Percentiles rank a stretch among this genome's conserved stretches.
These are phyloP conservation scores for Suillus decipiens DNA, from an alignment of 768 basidiomycete species.

Conservation along the genomic window DNA sequence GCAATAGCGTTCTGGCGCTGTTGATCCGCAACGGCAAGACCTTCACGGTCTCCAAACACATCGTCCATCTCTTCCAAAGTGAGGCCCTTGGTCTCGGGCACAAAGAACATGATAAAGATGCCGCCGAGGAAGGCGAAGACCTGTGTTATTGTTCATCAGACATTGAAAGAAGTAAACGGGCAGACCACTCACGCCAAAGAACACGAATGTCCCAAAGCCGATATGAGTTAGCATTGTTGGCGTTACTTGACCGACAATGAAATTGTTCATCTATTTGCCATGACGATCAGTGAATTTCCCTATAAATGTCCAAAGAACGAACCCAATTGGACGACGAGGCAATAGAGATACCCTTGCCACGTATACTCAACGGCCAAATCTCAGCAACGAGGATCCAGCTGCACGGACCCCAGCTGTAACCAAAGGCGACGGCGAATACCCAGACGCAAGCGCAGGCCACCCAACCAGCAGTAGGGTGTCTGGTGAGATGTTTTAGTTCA, in stretches of 20 bases:
- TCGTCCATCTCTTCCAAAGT: conserved; percentile 81
- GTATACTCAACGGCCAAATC: conserved; percentile 71
- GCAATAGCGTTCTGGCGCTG: conserved; percentile 51
- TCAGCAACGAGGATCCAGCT: conserved; percentile 79
- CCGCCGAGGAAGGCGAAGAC: conserved; percentile 69
- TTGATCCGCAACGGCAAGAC: conserved; percentile 58
- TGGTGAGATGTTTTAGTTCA: conserved; percentile 18
- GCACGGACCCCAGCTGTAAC: conserved; percentile 80
- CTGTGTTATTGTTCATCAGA: conserved; percentile 31
- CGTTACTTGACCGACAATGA: conserved; percentile 58
- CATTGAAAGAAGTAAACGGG: background rate
- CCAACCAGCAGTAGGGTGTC: conserved; percentile 60
- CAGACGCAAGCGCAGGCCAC: conserved; percentile 70
- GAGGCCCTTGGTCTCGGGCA: conserved; percentile 74
- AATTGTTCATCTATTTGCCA: conserved; percentile 66
- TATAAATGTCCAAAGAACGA: conserved; percentile 17
- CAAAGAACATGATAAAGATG: conserved; percentile 64
- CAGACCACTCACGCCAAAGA: conserved; percentile 59
- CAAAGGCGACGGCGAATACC: conserved; percentile 73
- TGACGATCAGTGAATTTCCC: conserved; percentile 4
- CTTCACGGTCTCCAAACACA: conserved; percentile 61
- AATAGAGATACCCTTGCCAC: conserved; percentile 76
- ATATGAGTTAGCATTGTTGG: conserved; percentile 70
- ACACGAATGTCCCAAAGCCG: conserved; percentile 71
- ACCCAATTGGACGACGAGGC: conserved; percentile 78